phyloP scores from a whole-genome alignment of 2,329 filamentous ascomycete species.

The Chalara sp. region DNA sequence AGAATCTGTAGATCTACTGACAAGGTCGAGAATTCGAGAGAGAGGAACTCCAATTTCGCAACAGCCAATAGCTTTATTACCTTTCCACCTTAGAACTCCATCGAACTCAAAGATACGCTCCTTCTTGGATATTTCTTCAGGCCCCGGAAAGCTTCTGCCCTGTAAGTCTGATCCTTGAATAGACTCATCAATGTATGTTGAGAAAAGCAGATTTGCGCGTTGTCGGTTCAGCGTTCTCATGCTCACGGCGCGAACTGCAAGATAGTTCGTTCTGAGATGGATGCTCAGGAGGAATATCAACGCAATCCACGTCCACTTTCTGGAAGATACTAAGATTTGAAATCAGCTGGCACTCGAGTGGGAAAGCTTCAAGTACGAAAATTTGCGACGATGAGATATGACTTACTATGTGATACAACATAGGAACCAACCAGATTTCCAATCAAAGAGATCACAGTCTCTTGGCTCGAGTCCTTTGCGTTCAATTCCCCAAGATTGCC shows the following conservation, averaged over 20 bases:
- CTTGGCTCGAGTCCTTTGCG: constrained; percentile 90
- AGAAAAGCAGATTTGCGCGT: constrained; percentile 72
- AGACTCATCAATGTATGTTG: constrained; percentile 38
- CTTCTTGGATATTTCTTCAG: constrained; percentile 51
- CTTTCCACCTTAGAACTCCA: constrained; percentile 42
- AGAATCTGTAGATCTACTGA: neutral
- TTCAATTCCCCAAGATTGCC: constrained; percentile 91
- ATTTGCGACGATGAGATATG: neutral
- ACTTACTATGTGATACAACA: constrained; percentile 57
- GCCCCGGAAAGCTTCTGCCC: constrained; percentile 43
- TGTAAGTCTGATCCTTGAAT: neutral
- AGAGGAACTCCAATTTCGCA: constrained; percentile 47
- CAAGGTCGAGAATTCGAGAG: constrained; percentile 14
- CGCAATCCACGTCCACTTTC: constrained; percentile 64
- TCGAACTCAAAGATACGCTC: constrained; percentile 24
- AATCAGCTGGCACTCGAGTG: too few species aligned
- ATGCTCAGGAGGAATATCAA: constrained; percentile 66
- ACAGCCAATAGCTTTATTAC: constrained; percentile 36
- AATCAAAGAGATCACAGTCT: constrained; percentile 82
- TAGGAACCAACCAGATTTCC: constrained; percentile 82
- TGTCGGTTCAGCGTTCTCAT: constrained; percentile 84
- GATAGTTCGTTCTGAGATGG: constrained; percentile 81
- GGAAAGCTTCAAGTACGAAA: too few species aligned
- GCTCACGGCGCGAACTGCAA: constrained; percentile 74
- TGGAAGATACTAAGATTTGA: constrained; percentile 46